A percentile compares a stretch with the other conserved stretches of the same genome.
Conservation (phyloP, 139 green algal genomes). For the Chlorella sorokiniana region DNA sequence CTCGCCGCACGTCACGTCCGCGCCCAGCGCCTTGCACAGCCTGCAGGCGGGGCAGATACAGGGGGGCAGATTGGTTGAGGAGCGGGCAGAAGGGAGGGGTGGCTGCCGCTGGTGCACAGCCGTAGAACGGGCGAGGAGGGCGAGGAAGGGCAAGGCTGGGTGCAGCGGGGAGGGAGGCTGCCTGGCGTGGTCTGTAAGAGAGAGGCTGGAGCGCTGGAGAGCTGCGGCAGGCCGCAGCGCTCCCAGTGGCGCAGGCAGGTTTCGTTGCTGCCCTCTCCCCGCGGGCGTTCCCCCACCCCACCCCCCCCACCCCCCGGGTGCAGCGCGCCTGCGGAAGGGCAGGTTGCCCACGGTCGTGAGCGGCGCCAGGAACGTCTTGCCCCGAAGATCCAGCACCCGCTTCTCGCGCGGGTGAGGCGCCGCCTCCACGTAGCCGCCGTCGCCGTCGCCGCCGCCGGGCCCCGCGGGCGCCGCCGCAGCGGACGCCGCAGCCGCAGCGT, state of each 20-base stretch:
- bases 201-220: not conserved
- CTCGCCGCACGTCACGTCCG: slow-evolving; percentile 93
- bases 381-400: slow-evolving; percentile 75
- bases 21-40: slow-evolving; percentile 87
- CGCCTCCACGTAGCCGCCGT: slow-evolving; percentile 40
- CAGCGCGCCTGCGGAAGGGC: slow-evolving; percentile 76
- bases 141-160: not conserved
- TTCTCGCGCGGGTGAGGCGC: slow-evolving; percentile 55
- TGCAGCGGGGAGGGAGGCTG: not conserved
- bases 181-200: not conserved
- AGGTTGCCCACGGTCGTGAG: slow-evolving; percentile 98
- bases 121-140: not conserved
- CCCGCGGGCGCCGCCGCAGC: not conserved
- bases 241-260: no score
- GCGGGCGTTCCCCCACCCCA: no score
- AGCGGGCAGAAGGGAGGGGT: not conserved
- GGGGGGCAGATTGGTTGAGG: not conserved
- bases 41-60: slow-evolving; percentile 21
- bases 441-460: not conserved
- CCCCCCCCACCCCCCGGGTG: no score
- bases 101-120: not conserved
- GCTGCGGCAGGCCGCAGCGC: not conserved
- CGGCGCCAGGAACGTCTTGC: slow-evolving; percentile 92
- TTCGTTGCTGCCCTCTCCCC: no score
- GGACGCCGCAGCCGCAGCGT: not conserved